Conservation (phyloP, 192 early-diverging fungal genomes). For the Entophlyctis luteolus region DNA sequence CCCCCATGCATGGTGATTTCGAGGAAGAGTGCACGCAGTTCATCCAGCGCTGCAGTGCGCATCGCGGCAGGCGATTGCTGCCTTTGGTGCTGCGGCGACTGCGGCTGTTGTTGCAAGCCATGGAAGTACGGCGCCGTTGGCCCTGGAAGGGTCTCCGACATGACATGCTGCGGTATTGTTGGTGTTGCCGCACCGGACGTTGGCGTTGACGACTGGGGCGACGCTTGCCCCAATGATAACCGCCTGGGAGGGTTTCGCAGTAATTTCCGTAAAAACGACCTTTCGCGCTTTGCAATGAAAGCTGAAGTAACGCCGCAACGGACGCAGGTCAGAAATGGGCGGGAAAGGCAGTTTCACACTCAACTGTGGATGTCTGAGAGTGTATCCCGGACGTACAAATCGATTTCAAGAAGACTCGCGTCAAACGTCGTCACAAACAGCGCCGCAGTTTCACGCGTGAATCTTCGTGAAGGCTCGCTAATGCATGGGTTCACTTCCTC, state of each 20-base stretch:
- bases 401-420: slow-evolving; percentile 32
- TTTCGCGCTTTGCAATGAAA: slow-evolving; percentile 24
- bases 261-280: slow-evolving; percentile 17
- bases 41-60: too few species aligned
- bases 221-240: neutral
- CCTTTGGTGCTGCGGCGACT: neutral
- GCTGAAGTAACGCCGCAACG: slow-evolving; percentile 1
- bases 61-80: neutral
- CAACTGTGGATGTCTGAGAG: neutral
- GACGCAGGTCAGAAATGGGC: too few species aligned
- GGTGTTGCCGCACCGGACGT: neutral
- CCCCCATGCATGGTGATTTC: slow-evolving; percentile 40
- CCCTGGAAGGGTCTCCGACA: too few species aligned
- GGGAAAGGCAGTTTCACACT: neutral
- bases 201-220: neutral
- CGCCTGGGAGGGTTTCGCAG: slow-evolving; percentile 18
- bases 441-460: slow-evolving; percentile 31
- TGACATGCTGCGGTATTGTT: neutral
- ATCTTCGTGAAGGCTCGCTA: slow-evolving; percentile 17
- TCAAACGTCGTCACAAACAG: slow-evolving; percentile 38
- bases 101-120: neutral
- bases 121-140: neutral
- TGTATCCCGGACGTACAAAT: slow-evolving; percentile 25
- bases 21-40: slow-evolving; percentile 34
- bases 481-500: slow-evolving; percentile 32